Evolutionary conservation across 192 early-diverging fungal species (phyloP).

Genomic region (Dimargaris xerosporica): DNA sequence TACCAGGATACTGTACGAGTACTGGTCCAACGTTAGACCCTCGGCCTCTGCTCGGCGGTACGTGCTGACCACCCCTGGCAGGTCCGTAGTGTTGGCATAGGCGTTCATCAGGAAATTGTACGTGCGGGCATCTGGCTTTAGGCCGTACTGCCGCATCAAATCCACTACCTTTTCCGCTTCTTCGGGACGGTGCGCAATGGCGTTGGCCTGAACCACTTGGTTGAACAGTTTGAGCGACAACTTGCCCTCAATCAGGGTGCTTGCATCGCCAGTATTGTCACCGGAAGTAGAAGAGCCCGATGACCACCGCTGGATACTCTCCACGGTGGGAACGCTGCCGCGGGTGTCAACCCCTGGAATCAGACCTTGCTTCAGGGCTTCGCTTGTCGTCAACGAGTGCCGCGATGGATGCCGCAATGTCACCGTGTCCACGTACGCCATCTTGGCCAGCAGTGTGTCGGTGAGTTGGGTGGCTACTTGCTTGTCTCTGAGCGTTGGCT

Average conservation of each 20-base stretch:
- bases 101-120: constrained; percentile 69
- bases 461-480: not conserved
- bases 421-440: constrained; percentile 1
- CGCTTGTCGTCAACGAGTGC: not conserved
- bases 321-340: not conserved
- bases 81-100: constrained; percentile 48
- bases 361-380: not conserved
- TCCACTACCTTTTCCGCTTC: constrained; percentile 50
- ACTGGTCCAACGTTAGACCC: constrained; percentile 37
- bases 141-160: constrained; percentile 37
- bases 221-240: constrained; percentile 24
- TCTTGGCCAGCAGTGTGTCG: not conserved
- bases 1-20: constrained; percentile 56
- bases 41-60: constrained; percentile 45
- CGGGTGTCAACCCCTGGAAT: constrained; percentile 8
- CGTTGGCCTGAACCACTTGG: constrained; percentile 44
- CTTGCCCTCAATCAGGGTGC: not conserved
- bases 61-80: constrained; percentile 38
- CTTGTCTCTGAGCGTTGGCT: not conserved
- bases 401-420: not conserved
- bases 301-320: not conserved
- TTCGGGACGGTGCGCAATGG: constrained; percentile 34
- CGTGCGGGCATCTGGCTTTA: constrained; percentile 48
- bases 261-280: no score
- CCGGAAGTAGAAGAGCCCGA: not conserved